Base-by-base conservation (phyloP, 2,329 filamentous ascomycete species). In the Metarhizium album region DNA sequence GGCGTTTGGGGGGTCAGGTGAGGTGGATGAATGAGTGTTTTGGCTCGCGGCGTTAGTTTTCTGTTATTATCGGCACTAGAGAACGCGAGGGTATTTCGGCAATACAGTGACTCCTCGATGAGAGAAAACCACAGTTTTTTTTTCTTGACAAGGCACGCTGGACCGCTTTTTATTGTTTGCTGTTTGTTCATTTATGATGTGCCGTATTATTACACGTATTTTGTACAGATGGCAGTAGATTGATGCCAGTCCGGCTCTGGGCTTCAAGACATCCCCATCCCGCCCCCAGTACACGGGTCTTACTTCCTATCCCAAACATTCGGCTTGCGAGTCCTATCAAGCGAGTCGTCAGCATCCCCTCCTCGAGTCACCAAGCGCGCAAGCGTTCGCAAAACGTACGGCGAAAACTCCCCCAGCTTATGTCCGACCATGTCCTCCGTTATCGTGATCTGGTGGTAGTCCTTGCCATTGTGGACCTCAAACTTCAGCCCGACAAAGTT, bases 381-480 rank as follows among this genome's bases (percentile, higher is more conserved):
- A n/a, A n/a, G n/a, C n/a, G n/a, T n/a, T n/a, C n/a, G n/a, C n/a
- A n/a, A 42, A 47, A 81, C 88, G 63, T 79, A 95, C 90, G 81
- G 74, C 55, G 89, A 83, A 67, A 95, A 96, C 71, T 96, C 90
- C 60, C 90, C 90, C 59, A 96, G 76, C 72, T 95, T 96, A 70
- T 93, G 86, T 49, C 90, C 90, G 47, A 96, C 90, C 90, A 96
- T 96, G 63, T 95, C 87, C 67, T 95, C 90, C 16, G 90, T 95
- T 56, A 96, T 86, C 57, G 76, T 78, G 50, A 95, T 77, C 59
- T 93, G 87, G 60, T 84, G 72, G 69, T 95, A 95, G 31, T 78
- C 79, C 73, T 93, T 95, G 62, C 90, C 90, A 67, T 95, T 95
- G 73, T 96, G 86, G 53, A 96, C 80, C 69, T 90, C 85, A 68